Percentiles rank a stretch among this genome's conserved stretches.
Evolutionary conservation across 169 alveolate species (phyloP).

Genomic region (Sarcocystis neurona): DNA sequence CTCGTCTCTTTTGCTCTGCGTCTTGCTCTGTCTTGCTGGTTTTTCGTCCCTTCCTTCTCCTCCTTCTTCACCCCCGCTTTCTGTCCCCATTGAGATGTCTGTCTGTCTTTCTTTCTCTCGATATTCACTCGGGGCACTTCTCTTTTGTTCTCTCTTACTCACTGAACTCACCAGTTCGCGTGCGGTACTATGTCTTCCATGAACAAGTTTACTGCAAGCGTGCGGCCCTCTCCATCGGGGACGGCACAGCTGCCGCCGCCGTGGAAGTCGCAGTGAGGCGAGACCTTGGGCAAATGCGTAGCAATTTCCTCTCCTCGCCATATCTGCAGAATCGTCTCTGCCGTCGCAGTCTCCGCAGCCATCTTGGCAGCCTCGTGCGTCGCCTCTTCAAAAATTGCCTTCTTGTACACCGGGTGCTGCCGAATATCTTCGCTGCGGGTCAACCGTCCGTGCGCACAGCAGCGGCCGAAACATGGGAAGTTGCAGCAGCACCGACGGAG

Average conservation of each 20-base stretch:
- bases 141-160: no score
- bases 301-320: slow-evolving; percentile 34
- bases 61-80: no score
- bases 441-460: no score
- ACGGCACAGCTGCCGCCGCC: slow-evolving; percentile 21
- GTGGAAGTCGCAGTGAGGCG: neutral
- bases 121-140: no score
- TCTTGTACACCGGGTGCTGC: slow-evolving; percentile 42
- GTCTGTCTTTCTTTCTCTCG: no score
- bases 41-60: no score
- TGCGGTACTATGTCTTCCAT: slow-evolving; percentile 18
- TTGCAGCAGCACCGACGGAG: no score
- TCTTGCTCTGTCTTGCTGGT: no score
- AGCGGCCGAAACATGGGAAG: no score
- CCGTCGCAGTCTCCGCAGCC: slow-evolving; percentile 28
- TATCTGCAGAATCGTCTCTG: slow-evolving; percentile 14
- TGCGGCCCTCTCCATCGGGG: slow-evolving; percentile 38
- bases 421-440: slow-evolving; percentile 26
- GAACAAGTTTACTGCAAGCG: slow-evolving; percentile 28
- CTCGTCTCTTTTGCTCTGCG: no score
- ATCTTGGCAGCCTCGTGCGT: slow-evolving; percentile 31
- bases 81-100: no score
- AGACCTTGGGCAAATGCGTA: slow-evolving; percentile 1
- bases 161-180: slow-evolving; percentile 23
- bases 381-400: slow-evolving; percentile 42